Conservation (phyloP, 176 grass and related monocot species). For the Typha latifolia region DNA sequence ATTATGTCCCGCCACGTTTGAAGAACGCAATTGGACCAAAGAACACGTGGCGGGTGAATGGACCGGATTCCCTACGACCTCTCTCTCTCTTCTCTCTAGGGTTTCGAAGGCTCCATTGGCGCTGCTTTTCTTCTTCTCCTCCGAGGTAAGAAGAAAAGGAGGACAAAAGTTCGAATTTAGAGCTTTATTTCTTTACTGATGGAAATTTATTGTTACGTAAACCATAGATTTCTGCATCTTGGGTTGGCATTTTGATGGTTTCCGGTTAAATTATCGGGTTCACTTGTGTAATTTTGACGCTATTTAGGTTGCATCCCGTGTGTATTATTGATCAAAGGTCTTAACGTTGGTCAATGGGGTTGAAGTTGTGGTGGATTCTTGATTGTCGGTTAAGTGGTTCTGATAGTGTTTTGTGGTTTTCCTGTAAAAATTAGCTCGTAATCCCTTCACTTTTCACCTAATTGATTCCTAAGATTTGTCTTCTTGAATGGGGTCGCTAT, state of each 20-base stretch:
- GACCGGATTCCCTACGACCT: slow-evolving; percentile 22
- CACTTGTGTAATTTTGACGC: no score
- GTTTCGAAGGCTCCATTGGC: slow-evolving; percentile 11
- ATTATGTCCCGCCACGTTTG: neutral
- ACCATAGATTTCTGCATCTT: no score
- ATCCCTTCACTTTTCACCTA: neutral
- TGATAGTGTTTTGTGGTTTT: neutral
- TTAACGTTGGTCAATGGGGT: neutral
- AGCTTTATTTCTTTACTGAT: neutral
- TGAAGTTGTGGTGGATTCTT: neutral
- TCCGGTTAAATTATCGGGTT: no score
- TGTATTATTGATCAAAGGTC: neutral
- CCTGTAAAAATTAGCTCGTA: neutral
- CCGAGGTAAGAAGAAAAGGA: slow-evolving; percentile 10
- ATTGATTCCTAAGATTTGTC: neutral
- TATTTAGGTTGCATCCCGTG: no score
- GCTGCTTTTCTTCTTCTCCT: neutral
- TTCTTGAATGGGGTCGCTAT: neutral
- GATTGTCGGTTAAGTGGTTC: neutral
- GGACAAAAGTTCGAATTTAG: neutral
- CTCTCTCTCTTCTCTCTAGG: slow-evolving; percentile 19
- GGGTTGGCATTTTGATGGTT: no score
- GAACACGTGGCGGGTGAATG: slow-evolving; percentile 12
- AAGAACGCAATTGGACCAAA: slow-evolving; percentile 16
- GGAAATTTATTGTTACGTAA: no score